phyloP scores from a whole-genome alignment of 2,329 filamentous ascomycete genomes.

The Calonectria pseudoturangicola region DNA sequence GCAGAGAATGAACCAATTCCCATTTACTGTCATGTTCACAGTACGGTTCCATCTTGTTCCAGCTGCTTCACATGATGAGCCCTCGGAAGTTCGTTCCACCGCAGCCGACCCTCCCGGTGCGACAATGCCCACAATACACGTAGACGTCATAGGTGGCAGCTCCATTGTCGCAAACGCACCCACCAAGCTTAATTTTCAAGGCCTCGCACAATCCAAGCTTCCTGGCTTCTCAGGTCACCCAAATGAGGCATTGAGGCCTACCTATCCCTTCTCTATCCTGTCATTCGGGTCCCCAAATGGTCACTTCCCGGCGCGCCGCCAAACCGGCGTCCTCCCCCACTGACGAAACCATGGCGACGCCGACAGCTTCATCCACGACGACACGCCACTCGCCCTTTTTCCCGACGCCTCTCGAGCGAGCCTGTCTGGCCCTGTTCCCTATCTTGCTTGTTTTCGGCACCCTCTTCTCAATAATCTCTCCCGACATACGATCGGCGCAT shows the following conservation, averaged over 20 bases:
- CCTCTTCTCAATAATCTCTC: slow-evolving; percentile 86
- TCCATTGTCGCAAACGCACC: slow-evolving; percentile 39
- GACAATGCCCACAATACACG: slow-evolving; percentile 42
- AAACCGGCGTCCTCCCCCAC: slow-evolving; percentile 42
- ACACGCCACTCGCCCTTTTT: slow-evolving; percentile 75
- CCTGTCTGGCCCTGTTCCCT: slow-evolving; percentile 83
- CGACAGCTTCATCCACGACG: slow-evolving; percentile 46
- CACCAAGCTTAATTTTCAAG: slow-evolving; percentile 34
- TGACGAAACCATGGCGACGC: slow-evolving; percentile 42
- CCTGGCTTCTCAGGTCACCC: not conserved
- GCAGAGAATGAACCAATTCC: not conserved
- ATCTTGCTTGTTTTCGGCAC: slow-evolving; percentile 86
- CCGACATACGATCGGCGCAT: slow-evolving; percentile 77
- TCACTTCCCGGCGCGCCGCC: slow-evolving; percentile 53
- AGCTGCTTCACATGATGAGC: slow-evolving; percentile 24
- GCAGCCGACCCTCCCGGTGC: slow-evolving; percentile 30
- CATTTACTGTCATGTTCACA: not conserved
- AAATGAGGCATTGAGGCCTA: slow-evolving; percentile 8
- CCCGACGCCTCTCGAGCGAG: slow-evolving; percentile 80
- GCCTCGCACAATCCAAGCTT: slow-evolving; percentile 26
- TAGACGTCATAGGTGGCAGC: slow-evolving; percentile 54
- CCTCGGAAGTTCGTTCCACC: slow-evolving; percentile 46
- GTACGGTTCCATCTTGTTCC: slow-evolving; percentile 27
- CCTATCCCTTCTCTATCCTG: not conserved
- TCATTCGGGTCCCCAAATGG: slow-evolving; percentile 47